phyloP scores from a whole-genome alignment of 2,329 filamentous ascomycete species.

The Colletotrichum neosansevieriae region DNA sequence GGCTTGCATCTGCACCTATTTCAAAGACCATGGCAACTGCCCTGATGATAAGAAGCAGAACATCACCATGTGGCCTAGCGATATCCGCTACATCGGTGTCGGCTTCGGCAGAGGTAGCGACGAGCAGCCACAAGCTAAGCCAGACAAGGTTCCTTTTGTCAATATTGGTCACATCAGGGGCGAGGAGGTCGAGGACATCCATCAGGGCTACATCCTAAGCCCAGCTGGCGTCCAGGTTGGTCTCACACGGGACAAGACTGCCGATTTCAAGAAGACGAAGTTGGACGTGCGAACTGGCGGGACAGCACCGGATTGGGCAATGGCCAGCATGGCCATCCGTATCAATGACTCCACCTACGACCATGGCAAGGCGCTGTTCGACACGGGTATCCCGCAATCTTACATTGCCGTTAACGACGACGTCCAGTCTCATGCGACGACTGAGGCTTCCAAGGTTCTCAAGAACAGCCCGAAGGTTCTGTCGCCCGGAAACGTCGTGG shows the following conservation, averaged over 20 bases:
- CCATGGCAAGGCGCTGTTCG: conserved; percentile 8
- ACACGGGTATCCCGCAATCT: conserved; percentile 17
- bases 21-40: neutral
- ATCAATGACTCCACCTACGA: conserved; percentile 18
- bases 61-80: conserved; percentile 4
- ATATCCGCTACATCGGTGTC: conserved; percentile 21
- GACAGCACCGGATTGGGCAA: conserved; percentile 17
- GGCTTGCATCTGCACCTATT: conserved; percentile 1
- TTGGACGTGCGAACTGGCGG: conserved; percentile 6
- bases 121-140: neutral
- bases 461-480: neutral
- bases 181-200: neutral
- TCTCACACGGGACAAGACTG: conserved; percentile 1
- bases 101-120: conserved; percentile 18
- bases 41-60: conserved; percentile 6
- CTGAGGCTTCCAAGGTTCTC: neutral
- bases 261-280: conserved; percentile 8
- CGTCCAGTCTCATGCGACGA: neutral
- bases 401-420: neutral
- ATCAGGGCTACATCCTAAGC: conserved; percentile 20
- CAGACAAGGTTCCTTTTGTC: conserved; percentile 1
- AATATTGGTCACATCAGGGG: neutral
- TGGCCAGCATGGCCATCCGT: conserved; percentile 13
- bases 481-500: neutral
- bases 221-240: conserved; percentile 1